Percentiles rank a stretch among this genome's conserved stretches.
phyloP scores from a whole-genome alignment of 805 yeast species.

The Hanseniaspora thailandica region DNA sequence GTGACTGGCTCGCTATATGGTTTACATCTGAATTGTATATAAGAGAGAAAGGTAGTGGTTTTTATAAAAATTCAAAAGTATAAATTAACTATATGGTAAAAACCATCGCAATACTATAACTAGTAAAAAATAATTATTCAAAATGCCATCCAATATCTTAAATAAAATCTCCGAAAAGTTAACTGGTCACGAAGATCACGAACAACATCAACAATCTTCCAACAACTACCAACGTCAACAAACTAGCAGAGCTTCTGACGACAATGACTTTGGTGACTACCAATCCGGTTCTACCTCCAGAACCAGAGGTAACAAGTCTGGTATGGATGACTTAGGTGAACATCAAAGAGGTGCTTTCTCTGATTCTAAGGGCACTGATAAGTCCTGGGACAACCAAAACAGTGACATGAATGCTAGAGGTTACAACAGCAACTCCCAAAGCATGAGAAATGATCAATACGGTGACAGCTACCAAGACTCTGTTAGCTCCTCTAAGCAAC shows the following conservation, averaged over 20 bases:
- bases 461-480: background rate
- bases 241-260: constrained; percentile 14
- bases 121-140: background rate
- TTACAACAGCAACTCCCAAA: background rate
- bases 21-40: background rate
- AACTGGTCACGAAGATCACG: constrained; percentile 20
- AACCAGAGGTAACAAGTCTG: constrained; percentile 17
- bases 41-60: too few species aligned
- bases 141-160: constrained; percentile 25
- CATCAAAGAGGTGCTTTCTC: constrained; percentile 11
- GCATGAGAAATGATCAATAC: background rate
- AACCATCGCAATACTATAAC: background rate
- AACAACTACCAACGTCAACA: constrained; percentile 4
- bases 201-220: constrained; percentile 5
- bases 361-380: background rate
- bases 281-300: constrained; percentile 12
- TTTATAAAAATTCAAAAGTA: too few species aligned
- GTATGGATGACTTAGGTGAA: constrained; percentile 16
- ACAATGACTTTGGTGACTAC: background rate
- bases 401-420: background rate
- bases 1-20: too few species aligned
- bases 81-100: background rate
- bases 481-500: background rate
- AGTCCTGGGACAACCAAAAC: background rate
- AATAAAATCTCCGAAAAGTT: constrained; percentile 27